Percentiles rank a stretch among this genome's conserved stretches.
Evolutionary conservation across 805 yeast genomes (phyloP).

Genomic region (Komagataella pseudopastoris): DNA sequence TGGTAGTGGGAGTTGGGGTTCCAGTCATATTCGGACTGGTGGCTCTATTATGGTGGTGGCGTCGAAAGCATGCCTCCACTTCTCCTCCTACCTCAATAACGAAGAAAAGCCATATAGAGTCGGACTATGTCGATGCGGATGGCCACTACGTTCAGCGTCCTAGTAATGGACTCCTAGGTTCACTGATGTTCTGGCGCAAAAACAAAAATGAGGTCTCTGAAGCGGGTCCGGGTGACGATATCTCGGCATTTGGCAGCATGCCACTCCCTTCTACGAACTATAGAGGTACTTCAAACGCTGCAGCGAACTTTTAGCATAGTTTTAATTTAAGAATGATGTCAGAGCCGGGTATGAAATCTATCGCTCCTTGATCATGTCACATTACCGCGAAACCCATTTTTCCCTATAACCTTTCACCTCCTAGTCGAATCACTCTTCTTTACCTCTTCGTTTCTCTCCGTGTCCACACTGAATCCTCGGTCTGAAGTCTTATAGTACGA

Average conservation of each 20-base stretch:
- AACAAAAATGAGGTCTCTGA: background rate
- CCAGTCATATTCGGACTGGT: conserved; percentile 35
- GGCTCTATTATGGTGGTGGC: conserved; percentile 7
- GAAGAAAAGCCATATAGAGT: background rate
- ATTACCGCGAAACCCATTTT: background rate
- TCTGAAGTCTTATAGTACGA: background rate
- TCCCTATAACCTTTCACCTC: background rate
- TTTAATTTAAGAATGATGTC: background rate
- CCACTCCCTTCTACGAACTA: background rate
- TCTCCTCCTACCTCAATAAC: conserved; percentile 10
- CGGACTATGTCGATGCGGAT: conserved; percentile 2
- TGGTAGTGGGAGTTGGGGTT: conserved; percentile 60
- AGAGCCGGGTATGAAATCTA: background rate
- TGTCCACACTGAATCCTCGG: background rate
- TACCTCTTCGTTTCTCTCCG: background rate
- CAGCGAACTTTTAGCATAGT: background rate
- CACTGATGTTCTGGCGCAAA: background rate
- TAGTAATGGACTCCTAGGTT: conserved; percentile 2
- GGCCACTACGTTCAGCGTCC: conserved; percentile 4
- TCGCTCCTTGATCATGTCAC: background rate
- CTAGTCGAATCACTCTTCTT: background rate
- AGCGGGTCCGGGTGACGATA: background rate
- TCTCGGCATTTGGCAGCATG: background rate
- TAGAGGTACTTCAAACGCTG: background rate
- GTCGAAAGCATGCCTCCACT: background rate